phyloP scores from a whole-genome alignment of 192 early-diverging fungal species.

The Backusella tarrabulga region DNA sequence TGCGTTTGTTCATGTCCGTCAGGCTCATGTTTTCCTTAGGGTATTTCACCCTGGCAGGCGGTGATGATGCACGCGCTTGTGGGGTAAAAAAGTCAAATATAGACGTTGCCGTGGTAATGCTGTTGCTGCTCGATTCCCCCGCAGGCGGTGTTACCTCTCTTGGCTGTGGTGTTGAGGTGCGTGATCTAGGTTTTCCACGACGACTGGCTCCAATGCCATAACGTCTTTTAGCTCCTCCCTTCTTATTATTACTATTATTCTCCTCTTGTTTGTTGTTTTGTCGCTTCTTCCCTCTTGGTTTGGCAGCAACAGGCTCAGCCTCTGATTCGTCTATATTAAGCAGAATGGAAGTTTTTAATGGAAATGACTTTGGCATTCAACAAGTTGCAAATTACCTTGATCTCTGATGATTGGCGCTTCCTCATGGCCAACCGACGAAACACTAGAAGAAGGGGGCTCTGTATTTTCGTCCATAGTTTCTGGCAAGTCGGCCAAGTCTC shows the following conservation, averaged over 20 bases:
- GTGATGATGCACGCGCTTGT: slow-evolving; percentile 13
- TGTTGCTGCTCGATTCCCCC: neutral
- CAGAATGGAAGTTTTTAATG: neutral
- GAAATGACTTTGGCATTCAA: too few relatives aligned
- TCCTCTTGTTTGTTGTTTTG: neutral
- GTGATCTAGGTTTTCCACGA: neutral
- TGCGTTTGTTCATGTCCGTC: slow-evolving; percentile 64
- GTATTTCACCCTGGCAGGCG: slow-evolving; percentile 47
- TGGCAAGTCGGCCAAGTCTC: neutral
- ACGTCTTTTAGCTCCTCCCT: neutral
- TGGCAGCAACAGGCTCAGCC: neutral
- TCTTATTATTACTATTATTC: neutral
- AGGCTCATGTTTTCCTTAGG: slow-evolving; percentile 52
- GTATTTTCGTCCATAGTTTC: slow-evolving; percentile 12
- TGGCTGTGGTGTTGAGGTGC: slow-evolving; percentile 1
- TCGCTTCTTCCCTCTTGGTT: neutral
- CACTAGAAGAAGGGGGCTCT: slow-evolving; percentile 9
- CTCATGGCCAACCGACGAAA: slow-evolving; percentile 16
- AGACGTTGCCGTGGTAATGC: neutral
- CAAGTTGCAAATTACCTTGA: neutral
- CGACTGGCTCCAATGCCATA: neutral
- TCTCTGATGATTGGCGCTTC: neutral
- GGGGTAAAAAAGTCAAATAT: slow-evolving; percentile 1
- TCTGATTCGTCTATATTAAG: neutral
- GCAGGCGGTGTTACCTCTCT: neutral